phyloP scores from a whole-genome alignment of 257 asterid genomes.

The Solanum etuberosum region DNA sequence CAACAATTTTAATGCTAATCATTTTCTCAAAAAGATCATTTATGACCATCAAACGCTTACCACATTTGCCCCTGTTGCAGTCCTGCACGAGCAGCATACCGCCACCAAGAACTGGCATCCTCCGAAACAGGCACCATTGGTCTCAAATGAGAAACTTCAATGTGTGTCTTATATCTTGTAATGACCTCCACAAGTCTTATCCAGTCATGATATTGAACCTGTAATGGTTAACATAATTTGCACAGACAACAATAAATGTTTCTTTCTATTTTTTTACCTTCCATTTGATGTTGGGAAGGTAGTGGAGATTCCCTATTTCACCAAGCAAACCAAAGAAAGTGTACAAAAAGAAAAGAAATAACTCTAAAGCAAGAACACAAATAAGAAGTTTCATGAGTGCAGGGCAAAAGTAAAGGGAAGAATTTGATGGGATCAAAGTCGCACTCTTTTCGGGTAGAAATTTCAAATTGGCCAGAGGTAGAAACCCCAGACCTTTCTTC shows the following conservation, averaged over 20 bases:
- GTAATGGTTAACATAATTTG: constrained; percentile 10
- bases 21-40: background rate
- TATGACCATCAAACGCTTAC: constrained; percentile 24
- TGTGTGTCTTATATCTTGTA: constrained; percentile 61
- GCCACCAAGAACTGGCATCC: constrained; percentile 74
- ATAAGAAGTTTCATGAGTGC: background rate
- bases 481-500: background rate
- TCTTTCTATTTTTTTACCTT: background rate
- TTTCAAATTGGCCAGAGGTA: background rate
- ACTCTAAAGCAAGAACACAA: background rate
- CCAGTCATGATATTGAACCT: constrained; percentile 99
- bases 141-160: constrained; percentile 86
- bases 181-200: constrained; percentile 93
- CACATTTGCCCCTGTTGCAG: constrained; percentile 85
- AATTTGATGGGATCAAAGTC: background rate
- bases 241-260: background rate
- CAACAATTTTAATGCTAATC: background rate
- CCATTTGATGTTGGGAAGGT: background rate
- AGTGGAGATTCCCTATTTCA: background rate
- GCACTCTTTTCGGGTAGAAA: background rate
- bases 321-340: constrained; percentile 2
- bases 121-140: constrained; percentile 67
- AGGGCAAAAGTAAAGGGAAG: background rate
- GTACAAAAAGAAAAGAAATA: constrained; percentile 5
- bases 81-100: constrained; percentile 87